Evolutionary conservation across 179 eudicot species (phyloP).

Genomic region (Silene coronaria): DNA sequence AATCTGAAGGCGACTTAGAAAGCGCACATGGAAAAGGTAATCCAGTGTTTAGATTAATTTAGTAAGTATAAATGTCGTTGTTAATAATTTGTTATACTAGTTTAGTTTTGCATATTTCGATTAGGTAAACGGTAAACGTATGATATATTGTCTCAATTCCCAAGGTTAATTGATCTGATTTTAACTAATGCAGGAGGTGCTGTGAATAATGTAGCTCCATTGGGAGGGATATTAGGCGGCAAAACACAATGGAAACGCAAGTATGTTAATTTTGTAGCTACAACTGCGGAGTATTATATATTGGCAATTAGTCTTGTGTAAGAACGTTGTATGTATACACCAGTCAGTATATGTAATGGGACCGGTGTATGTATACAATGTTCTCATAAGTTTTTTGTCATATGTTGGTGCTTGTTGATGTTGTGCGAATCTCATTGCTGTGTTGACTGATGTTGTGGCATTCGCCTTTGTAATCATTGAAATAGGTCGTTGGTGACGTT

Average conservation of each 20-base stretch:
- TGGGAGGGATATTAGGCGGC: conserved; percentile 36
- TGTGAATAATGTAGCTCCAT: conserved; percentile 10
- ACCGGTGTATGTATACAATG: too few species aligned
- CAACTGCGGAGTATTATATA: too few species aligned
- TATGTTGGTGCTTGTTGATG: background rate
- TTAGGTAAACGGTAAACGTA: too few species aligned
- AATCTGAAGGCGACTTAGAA: conserved; percentile 8
- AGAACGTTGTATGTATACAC: too few species aligned
- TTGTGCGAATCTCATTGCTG: conserved; percentile 3
- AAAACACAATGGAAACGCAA: conserved; percentile 84
- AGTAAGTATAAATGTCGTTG: background rate
- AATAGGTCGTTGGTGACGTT: conserved; percentile 77
- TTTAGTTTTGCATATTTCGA: too few species aligned
- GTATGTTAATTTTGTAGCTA: too few species aligned
- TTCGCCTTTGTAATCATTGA: conserved; percentile 7
- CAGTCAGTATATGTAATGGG: too few species aligned
- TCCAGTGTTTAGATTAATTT: too few species aligned
- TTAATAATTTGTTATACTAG: too few species aligned
- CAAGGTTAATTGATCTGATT: background rate
- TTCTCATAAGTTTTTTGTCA: too few species aligned
- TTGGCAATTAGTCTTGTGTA: too few species aligned
- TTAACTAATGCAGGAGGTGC: background rate
- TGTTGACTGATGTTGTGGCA: background rate
- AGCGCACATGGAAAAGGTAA: conserved; percentile 5
- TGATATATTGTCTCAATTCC: too few species aligned